phyloP scores from a whole-genome alignment of 2,329 filamentous ascomycete genomes.

The Ilyonectria robusta region DNA sequence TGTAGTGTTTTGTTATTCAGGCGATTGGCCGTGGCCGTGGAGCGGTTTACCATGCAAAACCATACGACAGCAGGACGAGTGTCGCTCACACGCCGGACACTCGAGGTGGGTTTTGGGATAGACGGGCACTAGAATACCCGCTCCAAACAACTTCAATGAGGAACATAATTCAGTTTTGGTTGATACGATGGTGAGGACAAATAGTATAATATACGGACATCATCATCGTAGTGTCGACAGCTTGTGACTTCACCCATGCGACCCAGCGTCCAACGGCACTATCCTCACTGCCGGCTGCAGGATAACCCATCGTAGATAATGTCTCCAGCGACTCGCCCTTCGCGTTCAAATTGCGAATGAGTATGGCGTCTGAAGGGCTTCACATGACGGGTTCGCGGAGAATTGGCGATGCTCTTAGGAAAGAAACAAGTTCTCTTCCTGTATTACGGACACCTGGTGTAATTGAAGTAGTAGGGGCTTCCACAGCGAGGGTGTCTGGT shows the following conservation, averaged over 20 bases:
- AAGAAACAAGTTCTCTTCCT: constrained; percentile 64
- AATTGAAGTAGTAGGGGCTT: constrained; percentile 72
- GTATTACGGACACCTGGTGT: constrained; percentile 73
- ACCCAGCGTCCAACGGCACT: background rate
- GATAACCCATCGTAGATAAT: background rate
- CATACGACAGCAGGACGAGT: background rate
- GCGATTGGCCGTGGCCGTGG: background rate
- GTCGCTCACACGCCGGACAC: background rate
- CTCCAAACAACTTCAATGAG: background rate
- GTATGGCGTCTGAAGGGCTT: constrained; percentile 44
- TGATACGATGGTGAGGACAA: background rate
- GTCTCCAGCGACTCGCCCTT: background rate
- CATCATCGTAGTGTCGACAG: background rate
- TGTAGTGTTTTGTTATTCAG: background rate
- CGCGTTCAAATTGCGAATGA: background rate
- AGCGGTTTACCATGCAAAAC: background rate
- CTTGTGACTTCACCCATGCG: too few relatives aligned
- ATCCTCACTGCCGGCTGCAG: background rate
- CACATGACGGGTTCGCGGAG: constrained; percentile 45
- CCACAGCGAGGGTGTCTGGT: constrained; percentile 69
- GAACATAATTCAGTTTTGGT: background rate
- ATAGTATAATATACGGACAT: background rate
- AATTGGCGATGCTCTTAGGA: constrained; percentile 47
- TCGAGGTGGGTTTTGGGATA: background rate
- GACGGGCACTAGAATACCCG: background rate